Evolutionary conservation across 2,329 filamentous ascomycete species (phyloP).

Genomic region (Ophiosphaerella herpotricha): DNA sequence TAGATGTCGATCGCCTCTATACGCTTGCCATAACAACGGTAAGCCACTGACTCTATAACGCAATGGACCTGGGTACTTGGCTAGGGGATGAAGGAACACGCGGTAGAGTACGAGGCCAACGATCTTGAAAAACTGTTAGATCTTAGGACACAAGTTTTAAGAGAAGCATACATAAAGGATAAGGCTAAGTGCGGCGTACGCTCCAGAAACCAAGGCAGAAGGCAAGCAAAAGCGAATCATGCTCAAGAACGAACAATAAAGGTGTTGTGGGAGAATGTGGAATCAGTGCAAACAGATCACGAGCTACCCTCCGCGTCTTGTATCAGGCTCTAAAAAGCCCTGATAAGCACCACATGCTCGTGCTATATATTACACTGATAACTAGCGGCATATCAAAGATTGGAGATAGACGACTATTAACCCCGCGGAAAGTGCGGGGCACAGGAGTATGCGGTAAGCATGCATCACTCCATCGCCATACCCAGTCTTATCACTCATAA

Average conservation of each 20-base stretch:
- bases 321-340: not conserved
- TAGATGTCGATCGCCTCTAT: constrained; percentile 30
- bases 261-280: not conserved
- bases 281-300: not conserved
- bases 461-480: no score
- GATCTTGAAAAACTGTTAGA: constrained; percentile 1
- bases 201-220: not conserved
- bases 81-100: constrained; percentile 28
- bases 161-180: constrained; percentile 6
- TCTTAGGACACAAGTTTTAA: no score
- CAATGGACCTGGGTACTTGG: constrained; percentile 31
- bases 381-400: not conserved
- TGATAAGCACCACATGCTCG: not conserved
- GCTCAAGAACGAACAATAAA: not conserved
- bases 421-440: no score
- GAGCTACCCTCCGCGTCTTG: not conserved
- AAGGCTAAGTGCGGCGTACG: not conserved
- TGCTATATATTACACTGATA: not conserved
- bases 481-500: not conserved
- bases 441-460: no score
- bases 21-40: constrained; percentile 32
- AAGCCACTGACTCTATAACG: constrained; percentile 32
- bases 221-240: constrained; percentile 4
- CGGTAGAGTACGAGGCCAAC: constrained; percentile 23
- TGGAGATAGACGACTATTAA: no score